Conservation (phyloP, 2,329 filamentous ascomycete species). For the Trichoderma endophyticum region DNA sequence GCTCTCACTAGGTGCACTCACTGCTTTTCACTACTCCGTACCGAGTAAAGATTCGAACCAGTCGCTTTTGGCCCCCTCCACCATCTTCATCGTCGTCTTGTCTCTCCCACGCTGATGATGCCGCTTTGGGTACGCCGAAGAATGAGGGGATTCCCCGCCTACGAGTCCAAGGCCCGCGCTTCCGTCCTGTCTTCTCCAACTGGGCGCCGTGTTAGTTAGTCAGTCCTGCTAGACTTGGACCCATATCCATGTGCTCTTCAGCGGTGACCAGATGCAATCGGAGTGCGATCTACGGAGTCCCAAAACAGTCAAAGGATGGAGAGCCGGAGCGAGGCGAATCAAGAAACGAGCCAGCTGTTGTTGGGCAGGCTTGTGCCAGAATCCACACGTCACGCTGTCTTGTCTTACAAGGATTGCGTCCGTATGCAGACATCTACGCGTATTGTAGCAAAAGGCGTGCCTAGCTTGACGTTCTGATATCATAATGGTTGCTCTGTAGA, state of each 20-base stretch:
- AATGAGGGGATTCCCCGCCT: not conserved
- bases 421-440: not conserved
- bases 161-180: not conserved
- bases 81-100: not conserved
- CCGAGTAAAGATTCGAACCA: not conserved
- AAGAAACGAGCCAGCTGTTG: not conserved
- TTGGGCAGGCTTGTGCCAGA: not conserved
- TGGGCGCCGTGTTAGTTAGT: not conserved
- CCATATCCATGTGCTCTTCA: not conserved
- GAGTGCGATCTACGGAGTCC: not conserved
- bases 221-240: not conserved
- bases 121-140: not conserved
- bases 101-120: not conserved
- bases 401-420: not conserved
- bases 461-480: not conserved
- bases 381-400: not conserved
- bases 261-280: not conserved
- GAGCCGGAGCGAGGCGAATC: not conserved
- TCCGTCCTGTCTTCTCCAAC: not conserved
- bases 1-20: not conserved
- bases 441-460: not conserved
- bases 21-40: not conserved
- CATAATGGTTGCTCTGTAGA: not conserved
- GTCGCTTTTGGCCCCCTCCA: not conserved
- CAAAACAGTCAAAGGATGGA: not conserved